Evolutionary conservation across 129 eudicot species (phyloP).

Genomic region (Flaveria sonorensis): DNA sequence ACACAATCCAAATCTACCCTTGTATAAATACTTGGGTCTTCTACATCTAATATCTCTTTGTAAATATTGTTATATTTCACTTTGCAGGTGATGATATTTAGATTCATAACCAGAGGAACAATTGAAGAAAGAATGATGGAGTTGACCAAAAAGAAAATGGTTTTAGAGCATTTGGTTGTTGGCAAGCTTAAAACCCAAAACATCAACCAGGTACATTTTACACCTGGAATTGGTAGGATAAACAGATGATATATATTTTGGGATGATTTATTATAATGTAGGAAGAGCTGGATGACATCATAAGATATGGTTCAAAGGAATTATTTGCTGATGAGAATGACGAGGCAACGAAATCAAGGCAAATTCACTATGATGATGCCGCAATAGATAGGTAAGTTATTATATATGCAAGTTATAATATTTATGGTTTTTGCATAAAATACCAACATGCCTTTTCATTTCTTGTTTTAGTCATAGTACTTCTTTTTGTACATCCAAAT

Average conservation of each 20-base stretch:
- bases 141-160: slow-evolving; percentile 98
- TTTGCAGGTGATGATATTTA: slow-evolving; percentile 91
- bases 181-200: slow-evolving; percentile 94
- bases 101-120: slow-evolving; percentile 93
- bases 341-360: slow-evolving; percentile 88
- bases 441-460: neutral
- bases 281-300: slow-evolving; percentile 99
- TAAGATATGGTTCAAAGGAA: slow-evolving; percentile 96
- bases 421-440: neutral
- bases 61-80: slow-evolving; percentile 6
- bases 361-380: slow-evolving; percentile 94
- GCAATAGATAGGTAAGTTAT: slow-evolving; percentile 75
- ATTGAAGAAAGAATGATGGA: slow-evolving; percentile 99
- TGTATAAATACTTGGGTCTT: neutral
- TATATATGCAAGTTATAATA: neutral
- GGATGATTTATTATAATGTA: slow-evolving; percentile 38
- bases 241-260: neutral
- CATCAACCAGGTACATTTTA: slow-evolving; percentile 81
- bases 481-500: neutral
- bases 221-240: slow-evolving; percentile 1
- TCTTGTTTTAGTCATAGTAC: neutral
- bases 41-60: neutral
- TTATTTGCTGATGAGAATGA: slow-evolving; percentile 95
- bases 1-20: neutral
- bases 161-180: slow-evolving; percentile 93